Percentiles rank a stretch among this genome's conserved stretches.
Conservation (phyloP, 1,139 yeast species). For the Meyerozyma elateridarum region DNA sequence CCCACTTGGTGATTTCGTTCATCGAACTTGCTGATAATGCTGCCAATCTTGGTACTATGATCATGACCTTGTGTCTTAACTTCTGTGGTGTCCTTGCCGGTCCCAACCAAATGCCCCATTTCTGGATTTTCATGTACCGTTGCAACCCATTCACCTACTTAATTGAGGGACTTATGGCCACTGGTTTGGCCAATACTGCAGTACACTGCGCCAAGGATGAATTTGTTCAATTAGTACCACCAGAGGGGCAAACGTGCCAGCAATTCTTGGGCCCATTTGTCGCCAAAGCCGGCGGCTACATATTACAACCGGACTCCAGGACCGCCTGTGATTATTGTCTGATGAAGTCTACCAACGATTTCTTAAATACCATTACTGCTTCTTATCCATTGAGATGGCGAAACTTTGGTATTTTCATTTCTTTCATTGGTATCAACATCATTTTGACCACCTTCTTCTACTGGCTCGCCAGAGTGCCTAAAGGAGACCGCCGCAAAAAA, state of each 20-base stretch:
- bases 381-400: conserved; percentile 56
- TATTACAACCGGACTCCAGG: conserved; percentile 39
- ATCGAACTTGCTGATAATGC: conserved; percentile 68
- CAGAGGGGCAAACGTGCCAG: conserved; percentile 53
- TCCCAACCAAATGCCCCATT: conserved; percentile 43
- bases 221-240: conserved; percentile 49
- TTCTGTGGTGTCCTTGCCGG: conserved; percentile 83
- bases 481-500: conserved; percentile 27
- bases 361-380: conserved; percentile 39
- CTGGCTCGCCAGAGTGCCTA: conserved; percentile 28
- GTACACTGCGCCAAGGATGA: conserved; percentile 54
- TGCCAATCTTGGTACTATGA: conserved; percentile 58
- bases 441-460: conserved; percentile 19
- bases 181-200: conserved; percentile 37
- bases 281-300: conserved; percentile 44
- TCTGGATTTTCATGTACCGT: conserved; percentile 58
- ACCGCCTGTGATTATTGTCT: conserved; percentile 49
- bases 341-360: conserved; percentile 45
- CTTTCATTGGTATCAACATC: conserved; percentile 17
- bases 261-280: conserved; percentile 46
- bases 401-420: conserved; percentile 55
- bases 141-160: conserved; percentile 65
- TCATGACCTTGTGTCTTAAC: conserved; percentile 63
- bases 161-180: conserved; percentile 45
- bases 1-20: conserved; percentile 60